Base-by-base conservation (phyloP, 148 eudicot species). In the Chenopodium suecicum region DNA sequence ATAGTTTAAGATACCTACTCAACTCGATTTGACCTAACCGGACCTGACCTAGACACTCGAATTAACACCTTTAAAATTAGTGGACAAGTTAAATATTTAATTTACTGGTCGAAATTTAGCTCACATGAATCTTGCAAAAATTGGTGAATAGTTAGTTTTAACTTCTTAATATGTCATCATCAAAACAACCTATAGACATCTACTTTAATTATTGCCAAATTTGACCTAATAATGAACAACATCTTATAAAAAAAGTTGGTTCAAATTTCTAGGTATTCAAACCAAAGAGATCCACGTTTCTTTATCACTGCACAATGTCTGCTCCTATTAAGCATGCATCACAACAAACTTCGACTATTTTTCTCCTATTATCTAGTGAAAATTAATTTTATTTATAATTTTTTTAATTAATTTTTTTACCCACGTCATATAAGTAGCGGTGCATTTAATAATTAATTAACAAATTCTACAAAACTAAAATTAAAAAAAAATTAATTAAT, bases 281-380 rank as follows among this genome's bases (percentile, higher is more conserved):
- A 77, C 69, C 48, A 48, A 70, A 75, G 22, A 34, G 22, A 46
- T 67, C n/a, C 54, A 66, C 78, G 22, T 72, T 54, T 75, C 27
- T 11, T 52, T 46, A 14, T 23, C 1, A 70, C 10, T 46, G 25
- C 76, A 48, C 50, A 25, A n/a, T 74, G 31, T 23, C 10, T 73
- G 56, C 32, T 73, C 0, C 1, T n/a, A 4, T 65, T n/a, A 65
- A 65, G 69, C 70, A 66, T 66, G 32, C 16, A 12, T 22, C 66
- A 16, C 44, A 69, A 69, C 44, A 13, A 69, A 69, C 72, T 68
- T 69, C 46, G 32, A 16, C 70, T 11, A 27, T 23, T 27, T 66
- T 23, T 29, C 66, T 56, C 78, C 78, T 31, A 75, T 56, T 54
- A 56, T 75, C 66, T 31, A 46, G 78, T 75, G 78, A 75, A 75